Base-by-base conservation (phyloP, 169 alveolate species). In the Plasmodium falciparum region DNA sequence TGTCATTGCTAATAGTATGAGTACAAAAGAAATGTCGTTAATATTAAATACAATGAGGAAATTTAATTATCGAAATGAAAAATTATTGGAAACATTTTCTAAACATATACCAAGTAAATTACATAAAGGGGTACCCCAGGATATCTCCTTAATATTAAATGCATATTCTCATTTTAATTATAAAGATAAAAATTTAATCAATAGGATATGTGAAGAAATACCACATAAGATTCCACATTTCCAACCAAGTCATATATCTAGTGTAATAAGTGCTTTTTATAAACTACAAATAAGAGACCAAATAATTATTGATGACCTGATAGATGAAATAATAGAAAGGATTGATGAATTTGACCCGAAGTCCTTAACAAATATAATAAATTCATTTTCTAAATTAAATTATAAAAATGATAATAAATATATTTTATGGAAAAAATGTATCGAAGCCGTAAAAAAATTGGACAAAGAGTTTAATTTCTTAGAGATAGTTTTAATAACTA, bases 121-220 rank as follows among this genome's bases (percentile, higher is more conserved):
- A 67, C 86, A 83, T 50, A 83, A 83, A 83, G 85, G 86, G 9
- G 91, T 83, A 9, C 91, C 91, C 3, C 91, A 83, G 59, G 91
- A 83, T 24, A 83, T 83, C 15, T 83, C 91, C 6, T 62, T 83
- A 69, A 83, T 83, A 29, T 47, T 83, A 70, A 83, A 83, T 69
- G 91, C 91, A 12, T 83, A 83, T 83, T 26, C 91, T 49, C 83
- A 83, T 70, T 83, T 83, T 39, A 67, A 83, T 70, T 83, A 22
- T 83, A 61, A 69, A 3, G 91, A 83, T 47, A 67, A 83, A 12
- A 69, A 83, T 59, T 83, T 83, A 65, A 69, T 83, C 50, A 83
- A 49, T 73, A 69, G 91, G 50, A 83, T 83, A 83, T 83, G 91
- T 58, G 91, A 83, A 83, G 91, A 83, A 58, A 83, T 83, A n/a